Evolutionary conservation across 129 eudicot species (phyloP).

Genomic region (Flaveria sonorensis): DNA sequence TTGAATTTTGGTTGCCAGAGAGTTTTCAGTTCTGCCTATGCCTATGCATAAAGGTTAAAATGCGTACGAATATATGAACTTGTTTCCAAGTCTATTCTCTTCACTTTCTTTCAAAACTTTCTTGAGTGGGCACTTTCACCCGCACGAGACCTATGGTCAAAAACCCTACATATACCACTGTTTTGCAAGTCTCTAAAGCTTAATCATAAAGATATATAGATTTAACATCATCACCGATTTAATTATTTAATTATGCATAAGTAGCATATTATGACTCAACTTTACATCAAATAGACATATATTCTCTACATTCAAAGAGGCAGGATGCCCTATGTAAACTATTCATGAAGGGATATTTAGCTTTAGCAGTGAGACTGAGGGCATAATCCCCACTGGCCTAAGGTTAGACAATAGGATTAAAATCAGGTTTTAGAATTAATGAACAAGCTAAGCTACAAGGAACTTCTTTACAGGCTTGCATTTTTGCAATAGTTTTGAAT

Average conservation of each 20-base stretch:
- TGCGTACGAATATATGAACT: too few species aligned
- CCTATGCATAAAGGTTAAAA: too few species aligned
- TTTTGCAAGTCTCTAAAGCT: slow-evolving; percentile 24
- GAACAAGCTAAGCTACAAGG: slow-evolving; percentile 26
- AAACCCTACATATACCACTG: slow-evolving; percentile 15
- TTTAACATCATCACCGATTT: slow-evolving; percentile 14
- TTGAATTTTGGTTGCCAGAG: too few species aligned
- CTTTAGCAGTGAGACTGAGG: slow-evolving; percentile 33
- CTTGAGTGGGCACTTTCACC: not conserved
- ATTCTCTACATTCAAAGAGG: slow-evolving; percentile 18
- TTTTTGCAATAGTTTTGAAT: slow-evolving; percentile 10
- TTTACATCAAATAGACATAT: slow-evolving; percentile 36
- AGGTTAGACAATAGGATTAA: slow-evolving; percentile 21
- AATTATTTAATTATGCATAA: slow-evolving; percentile 19
- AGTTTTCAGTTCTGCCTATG: too few species aligned
- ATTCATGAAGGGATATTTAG: slow-evolving; percentile 34
- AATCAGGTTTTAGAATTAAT: slow-evolving; percentile 18
- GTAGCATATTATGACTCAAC: slow-evolving; percentile 25
- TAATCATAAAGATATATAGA: slow-evolving; percentile 17
- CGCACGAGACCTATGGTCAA: not conserved
- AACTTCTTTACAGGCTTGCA: slow-evolving; percentile 44
- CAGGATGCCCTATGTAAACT: slow-evolving; percentile 36
- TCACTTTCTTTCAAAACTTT: slow-evolving; percentile 12
- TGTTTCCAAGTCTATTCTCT: not conserved
- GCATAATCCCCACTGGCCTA: slow-evolving; percentile 48